Evolutionary conservation across 345 rosid genomes (phyloP).

Genomic region (Camelina neglecta): DNA sequence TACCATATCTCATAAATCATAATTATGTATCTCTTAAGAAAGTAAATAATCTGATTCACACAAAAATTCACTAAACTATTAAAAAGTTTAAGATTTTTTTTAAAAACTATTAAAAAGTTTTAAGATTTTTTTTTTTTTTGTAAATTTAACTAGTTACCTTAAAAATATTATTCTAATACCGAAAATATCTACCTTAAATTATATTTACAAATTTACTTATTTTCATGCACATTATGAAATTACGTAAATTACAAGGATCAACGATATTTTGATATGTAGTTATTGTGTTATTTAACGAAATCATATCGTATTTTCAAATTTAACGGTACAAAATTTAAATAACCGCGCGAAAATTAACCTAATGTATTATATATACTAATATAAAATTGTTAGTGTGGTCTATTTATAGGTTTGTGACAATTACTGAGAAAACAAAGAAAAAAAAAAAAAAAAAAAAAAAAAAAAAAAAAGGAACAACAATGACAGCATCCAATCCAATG

Average conservation of each 20-base stretch:
- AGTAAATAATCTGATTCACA: no score
- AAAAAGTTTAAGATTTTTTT: no score
- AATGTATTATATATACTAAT: neutral
- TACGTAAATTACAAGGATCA: neutral
- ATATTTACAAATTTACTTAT: no score
- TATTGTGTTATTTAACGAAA: neutral
- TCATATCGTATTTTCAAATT: neutral
- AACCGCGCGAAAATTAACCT: neutral
- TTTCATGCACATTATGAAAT: neutral
- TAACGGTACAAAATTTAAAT: neutral
- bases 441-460: neutral
- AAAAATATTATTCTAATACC: no score
- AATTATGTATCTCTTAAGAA: no score
- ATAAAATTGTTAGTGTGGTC: neutral
- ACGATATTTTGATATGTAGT: neutral
- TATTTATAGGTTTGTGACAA: neutral
- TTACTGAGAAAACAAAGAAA: neutral
- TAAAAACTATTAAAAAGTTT: no score
- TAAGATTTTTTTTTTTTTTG: no score
- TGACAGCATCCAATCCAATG: conserved; percentile 7
- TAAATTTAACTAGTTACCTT: no score
- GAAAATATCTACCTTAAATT: no score
- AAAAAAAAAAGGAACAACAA: neutral
- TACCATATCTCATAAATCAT: no score
- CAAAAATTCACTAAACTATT: no score